Evolutionary conservation across 1,284 basidiomycete species (phyloP), one percentile per base, ranked within the genome.

Genomic region (Lentinula novae-zelandiae): DNA sequence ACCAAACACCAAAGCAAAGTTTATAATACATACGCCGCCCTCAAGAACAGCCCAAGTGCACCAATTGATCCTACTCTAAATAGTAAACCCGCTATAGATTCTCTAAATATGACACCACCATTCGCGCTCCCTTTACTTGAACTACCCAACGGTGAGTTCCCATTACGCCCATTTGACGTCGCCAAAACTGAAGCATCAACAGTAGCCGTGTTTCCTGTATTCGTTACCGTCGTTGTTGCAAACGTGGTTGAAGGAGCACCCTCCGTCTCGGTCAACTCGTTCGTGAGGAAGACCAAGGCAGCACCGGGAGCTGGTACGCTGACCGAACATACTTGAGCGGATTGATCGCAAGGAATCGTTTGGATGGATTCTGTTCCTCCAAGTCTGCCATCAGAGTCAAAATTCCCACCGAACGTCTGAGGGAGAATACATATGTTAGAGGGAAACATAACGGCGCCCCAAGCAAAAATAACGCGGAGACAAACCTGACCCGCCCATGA

Each of bases 251-350:
- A 75, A 6, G 73, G 65, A 34, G 67, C 69, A 0, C 73, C 72
- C 0, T 75, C 71, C 0, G 75, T 75, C 48, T 78, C 76, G 1
- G 68, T 65, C 60, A 80, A 65, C 1, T 81, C 78, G 40, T 79
- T 72, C 20, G 74, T 78, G 53, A 89, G 75, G 78, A 89, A 92
- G 20, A 92, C 88, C 57, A 93, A 75, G 3, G 87, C 89, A 58
- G 84, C 82, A 10, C 82, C 82, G 0, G 91, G 90, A 1, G 89
- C 89, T 17, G 82, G 82, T 27, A 93, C 85, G 1, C 75, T 76
- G 58, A 93, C 75, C 4, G 71, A 65, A 72, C 91, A 93, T 0
- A 75, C 73, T 58, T 83, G 82, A 60, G 76, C 72, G 5, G 70
- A 64, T 27, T 70, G 70, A 61, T 74, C 71, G 60, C 90, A 92